Base-by-base conservation (phyloP, 805 yeast species). In the Ogataea henricii region DNA sequence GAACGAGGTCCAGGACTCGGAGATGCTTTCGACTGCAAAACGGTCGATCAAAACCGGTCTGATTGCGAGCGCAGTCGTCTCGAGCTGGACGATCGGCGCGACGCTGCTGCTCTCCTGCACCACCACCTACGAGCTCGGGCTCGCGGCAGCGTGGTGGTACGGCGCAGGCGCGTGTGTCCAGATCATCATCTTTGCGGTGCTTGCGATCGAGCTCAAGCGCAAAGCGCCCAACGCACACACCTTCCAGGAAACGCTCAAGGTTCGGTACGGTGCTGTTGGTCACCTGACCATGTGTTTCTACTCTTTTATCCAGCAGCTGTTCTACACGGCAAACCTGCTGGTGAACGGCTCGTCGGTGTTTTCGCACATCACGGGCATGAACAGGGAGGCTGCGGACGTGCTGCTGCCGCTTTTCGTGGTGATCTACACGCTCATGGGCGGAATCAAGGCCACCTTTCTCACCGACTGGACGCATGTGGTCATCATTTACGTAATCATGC, bases 1-100 rank as follows among this genome's bases (percentile, higher is more conserved):
- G 62, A 67, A 67, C 35, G 73, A 72, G 52, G 64, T 64, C 4
- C 77, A 72, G 51, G 68, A 70, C 49, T 72, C 77, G 4, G 77
- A 73, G 54, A 66, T 65, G 71, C 64, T 70, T 30, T 62, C 68
- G 32, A 66, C 70, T 1, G 74, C 73, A 4, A 63, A 63, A 14
- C 63, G 74, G 53, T 63, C 68, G 2, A 68, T 70, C 29, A 62
- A 59, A 40, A 60, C 69, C 2, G 72, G 72, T 17, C 55, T 70
- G 21, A 67, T 65, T 17, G 71, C 71, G 6, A 60, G 66, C 37
- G 68, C 71, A 6, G 68, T 68, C 3, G 69, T 68, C 16, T 63
- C 70, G 20, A 56, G 66, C 17, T 70, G 75, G 74, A 66, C 71
- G 2, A 57, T 69, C 56, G 64, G 67, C 52, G 54, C 68, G 36